These are phyloP conservation scores for Umbelopsis sp. DNA, from an alignment of 371 early-diverging fungal species.

Conservation along the genomic window DNA sequence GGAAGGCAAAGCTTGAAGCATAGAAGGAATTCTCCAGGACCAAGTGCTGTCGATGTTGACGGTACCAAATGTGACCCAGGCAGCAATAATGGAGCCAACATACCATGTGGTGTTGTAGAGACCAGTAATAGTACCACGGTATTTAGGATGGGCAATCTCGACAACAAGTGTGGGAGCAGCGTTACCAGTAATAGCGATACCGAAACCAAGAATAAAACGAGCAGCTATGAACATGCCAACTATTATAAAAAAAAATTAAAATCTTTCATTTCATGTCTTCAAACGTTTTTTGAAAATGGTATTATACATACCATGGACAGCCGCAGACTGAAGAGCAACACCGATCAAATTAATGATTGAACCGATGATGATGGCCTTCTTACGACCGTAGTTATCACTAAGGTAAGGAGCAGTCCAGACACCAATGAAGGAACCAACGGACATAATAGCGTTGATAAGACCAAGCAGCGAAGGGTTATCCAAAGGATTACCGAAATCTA, in stretches of 20 bases:
- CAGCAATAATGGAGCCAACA: slow-evolving; percentile 13
- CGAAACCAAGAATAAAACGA: slow-evolving; percentile 7
- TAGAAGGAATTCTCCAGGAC: slow-evolving; percentile 18
- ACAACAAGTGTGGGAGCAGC: slow-evolving; percentile 9
- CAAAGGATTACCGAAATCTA: slow-evolving; percentile 7
- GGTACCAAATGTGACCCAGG: slow-evolving; percentile 17
- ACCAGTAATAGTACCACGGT: slow-evolving; percentile 17
- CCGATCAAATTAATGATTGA: neutral
- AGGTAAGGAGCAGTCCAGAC: neutral
- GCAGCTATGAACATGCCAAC: slow-evolving; percentile 15
- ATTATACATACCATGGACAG: neutral
- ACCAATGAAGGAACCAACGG: slow-evolving; percentile 6
- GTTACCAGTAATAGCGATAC: slow-evolving; percentile 7
- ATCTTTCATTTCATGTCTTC: neutral
- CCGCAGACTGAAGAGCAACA: neutral
- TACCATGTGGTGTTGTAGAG: slow-evolving; percentile 16
- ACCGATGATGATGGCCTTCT: neutral
- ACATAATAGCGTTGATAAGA: neutral
- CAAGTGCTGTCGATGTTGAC: slow-evolving; percentile 3
- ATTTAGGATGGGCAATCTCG: neutral
- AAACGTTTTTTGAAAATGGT: neutral
- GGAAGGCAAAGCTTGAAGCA: slow-evolving; percentile 11
- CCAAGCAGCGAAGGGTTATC: neutral
- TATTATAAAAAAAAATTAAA: neutral
- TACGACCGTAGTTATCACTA: slow-evolving; percentile 3